phyloP scores from a whole-genome alignment of 2,329 filamentous ascomycete species.

The Pochonia chlamydosporia region DNA sequence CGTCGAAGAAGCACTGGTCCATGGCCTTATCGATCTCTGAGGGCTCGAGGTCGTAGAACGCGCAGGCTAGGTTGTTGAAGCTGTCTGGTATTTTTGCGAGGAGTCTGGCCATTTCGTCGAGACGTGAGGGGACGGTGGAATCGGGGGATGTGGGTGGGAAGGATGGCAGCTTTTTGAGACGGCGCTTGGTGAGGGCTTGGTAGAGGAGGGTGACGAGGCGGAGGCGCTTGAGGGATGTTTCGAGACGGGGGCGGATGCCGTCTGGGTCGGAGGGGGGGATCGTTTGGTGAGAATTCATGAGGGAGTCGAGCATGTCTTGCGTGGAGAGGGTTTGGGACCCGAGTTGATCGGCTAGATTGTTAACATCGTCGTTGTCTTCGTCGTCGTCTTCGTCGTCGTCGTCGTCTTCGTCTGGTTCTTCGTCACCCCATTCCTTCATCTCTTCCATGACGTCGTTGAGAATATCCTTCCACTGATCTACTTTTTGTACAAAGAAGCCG shows the following conservation, averaged over 20 bases:
- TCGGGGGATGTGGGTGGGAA: slow-evolving; percentile 29
- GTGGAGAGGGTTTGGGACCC: slow-evolving; percentile 21
- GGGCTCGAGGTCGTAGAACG: slow-evolving; percentile 66
- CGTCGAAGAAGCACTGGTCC: slow-evolving; percentile 54
- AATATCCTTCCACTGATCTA: slow-evolving; percentile 67
- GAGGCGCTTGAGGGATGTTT: slow-evolving; percentile 56
- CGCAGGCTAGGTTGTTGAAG: slow-evolving; percentile 64
- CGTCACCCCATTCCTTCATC: slow-evolving; percentile 80
- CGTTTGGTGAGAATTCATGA: slow-evolving; percentile 56
- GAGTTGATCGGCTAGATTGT: slow-evolving; percentile 29
- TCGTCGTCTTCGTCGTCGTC: slow-evolving; percentile 43
- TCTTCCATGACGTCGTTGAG: slow-evolving; percentile 81
- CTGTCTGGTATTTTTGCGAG: slow-evolving; percentile 58
- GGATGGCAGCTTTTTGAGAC: slow-evolving; percentile 53
- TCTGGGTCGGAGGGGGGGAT: slow-evolving; percentile 61
- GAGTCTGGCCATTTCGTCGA: slow-evolving; percentile 51
- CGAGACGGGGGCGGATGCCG: slow-evolving; percentile 58
- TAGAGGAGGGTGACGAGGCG: slow-evolving; percentile 65
- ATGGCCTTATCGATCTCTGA: slow-evolving; percentile 53
- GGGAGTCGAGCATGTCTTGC: slow-evolving; percentile 58
- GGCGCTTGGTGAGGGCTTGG: slow-evolving; percentile 62
- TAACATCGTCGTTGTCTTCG: slow-evolving; percentile 30
- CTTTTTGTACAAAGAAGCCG: slow-evolving; percentile 64
- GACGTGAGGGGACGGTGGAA: slow-evolving; percentile 28
- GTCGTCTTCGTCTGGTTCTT: slow-evolving; percentile 57